Percentiles rank a stretch among this genome's conserved stretches.
phyloP scores from a whole-genome alignment of 2,329 filamentous ascomycete species.

The Lasiodiplodia sp. region DNA sequence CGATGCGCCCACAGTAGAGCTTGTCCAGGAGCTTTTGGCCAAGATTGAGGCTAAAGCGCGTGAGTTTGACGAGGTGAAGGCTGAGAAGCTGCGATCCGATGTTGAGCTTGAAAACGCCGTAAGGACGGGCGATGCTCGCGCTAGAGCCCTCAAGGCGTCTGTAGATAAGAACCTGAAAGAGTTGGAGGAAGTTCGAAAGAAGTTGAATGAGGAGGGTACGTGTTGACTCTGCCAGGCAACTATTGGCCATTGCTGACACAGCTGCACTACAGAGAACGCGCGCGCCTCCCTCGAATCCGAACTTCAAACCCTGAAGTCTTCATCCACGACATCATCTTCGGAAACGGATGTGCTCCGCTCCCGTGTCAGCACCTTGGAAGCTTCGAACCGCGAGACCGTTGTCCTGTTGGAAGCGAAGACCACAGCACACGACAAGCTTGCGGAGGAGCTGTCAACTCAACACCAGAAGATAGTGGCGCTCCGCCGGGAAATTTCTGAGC shows the following conservation, averaged over 20 bases:
- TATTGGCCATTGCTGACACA: constrained; percentile 3
- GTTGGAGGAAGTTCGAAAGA: constrained; percentile 79
- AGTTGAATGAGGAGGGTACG: constrained; percentile 82
- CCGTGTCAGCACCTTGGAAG: constrained; percentile 85
- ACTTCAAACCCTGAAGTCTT: constrained; percentile 77
- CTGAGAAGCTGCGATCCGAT: constrained; percentile 86
- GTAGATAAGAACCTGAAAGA: constrained; percentile 86
- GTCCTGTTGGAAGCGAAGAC: constrained; percentile 90
- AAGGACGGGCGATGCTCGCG: constrained; percentile 81
- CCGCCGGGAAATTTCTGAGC: constrained; percentile 77
- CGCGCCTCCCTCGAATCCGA: constrained; percentile 81
- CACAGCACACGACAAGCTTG: constrained; percentile 81
- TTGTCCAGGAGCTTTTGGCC: constrained; percentile 76
- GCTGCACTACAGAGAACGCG: constrained; percentile 69
- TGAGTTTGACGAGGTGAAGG: constrained; percentile 80
- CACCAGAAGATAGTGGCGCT: constrained; percentile 88
- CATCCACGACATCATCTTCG: constrained; percentile 73
- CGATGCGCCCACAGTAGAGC: constrained; percentile 75
- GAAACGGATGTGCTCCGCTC: constrained; percentile 79
- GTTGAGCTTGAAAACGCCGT: constrained; percentile 94
- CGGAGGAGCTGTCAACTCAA: constrained; percentile 84
- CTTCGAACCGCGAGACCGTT: constrained; percentile 89
- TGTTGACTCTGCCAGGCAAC: constrained; percentile 3
- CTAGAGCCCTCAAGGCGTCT: constrained; percentile 79
- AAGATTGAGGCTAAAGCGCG: constrained; percentile 80